These are phyloP conservation scores for Leishmania aethiopica DNA, from an alignment of 208 protist species.

Conservation along the genomic window DNA sequence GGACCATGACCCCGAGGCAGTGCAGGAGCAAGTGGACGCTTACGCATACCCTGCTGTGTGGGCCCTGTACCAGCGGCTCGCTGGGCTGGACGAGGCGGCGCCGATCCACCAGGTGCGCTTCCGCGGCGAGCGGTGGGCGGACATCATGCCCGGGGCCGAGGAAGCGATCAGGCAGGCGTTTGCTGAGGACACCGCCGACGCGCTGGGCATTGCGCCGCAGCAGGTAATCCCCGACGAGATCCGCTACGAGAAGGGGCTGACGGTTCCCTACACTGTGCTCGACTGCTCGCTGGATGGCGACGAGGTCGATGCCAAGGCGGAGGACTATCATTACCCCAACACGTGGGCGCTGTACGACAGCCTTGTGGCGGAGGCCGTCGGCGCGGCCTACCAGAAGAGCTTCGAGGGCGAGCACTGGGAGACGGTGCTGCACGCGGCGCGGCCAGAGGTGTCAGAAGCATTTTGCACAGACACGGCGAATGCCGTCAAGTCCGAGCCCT, in stretches of 20 bases:
- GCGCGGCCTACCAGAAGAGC: constrained; percentile 42
- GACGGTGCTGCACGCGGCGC: constrained; percentile 35
- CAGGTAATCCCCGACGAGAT: constrained; percentile 41
- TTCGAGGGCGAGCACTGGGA: constrained; percentile 65
- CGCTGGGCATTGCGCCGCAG: constrained; percentile 33
- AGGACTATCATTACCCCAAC: constrained; percentile 55
- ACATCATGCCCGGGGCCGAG: constrained; percentile 34
- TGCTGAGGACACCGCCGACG: constrained; percentile 42
- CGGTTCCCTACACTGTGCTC: constrained; percentile 43
- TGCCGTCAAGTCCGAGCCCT: constrained; percentile 27
- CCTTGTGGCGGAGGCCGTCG: constrained; percentile 38
- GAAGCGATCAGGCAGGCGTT: constrained; percentile 39
- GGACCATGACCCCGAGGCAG: constrained; percentile 24
- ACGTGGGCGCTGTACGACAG: constrained; percentile 56
- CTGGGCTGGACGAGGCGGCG: constrained; percentile 28
- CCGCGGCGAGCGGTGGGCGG: constrained; percentile 45
- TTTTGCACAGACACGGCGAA: constrained; percentile 53
- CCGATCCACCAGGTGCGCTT: constrained; percentile 49
- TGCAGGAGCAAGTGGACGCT: constrained; percentile 46
- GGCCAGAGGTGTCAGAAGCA: constrained; percentile 40
- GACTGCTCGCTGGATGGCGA: constrained; percentile 33
- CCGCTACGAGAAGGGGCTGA: constrained; percentile 51
- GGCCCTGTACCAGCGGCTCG: constrained; percentile 54
- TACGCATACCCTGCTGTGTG: constrained; percentile 62
- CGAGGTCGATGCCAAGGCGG: constrained; percentile 44